Evolutionary conservation across 805 yeast genomes (phyloP), one percentile per base, ranked within the genome.

Genomic region (Candida vaughaniae): DNA sequence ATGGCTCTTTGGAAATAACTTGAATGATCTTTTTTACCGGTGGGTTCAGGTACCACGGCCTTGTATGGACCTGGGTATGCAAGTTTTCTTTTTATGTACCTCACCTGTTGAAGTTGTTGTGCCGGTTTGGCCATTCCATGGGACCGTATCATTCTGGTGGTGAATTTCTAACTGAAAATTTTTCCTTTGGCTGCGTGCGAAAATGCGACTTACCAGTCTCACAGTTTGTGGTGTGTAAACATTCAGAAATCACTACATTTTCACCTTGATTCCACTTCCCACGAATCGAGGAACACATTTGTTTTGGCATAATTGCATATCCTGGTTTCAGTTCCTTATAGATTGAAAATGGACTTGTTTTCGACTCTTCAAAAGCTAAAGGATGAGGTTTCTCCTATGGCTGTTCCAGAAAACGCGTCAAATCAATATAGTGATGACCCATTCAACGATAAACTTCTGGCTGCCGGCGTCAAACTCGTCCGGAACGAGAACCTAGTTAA

Each of bases 1-100:
- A 88, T 67, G 26, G 79, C 78, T 56, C 77, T 71, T 51, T 76
- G 77, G 55, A 83, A 69, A 41, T 74, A 76, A 6, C 85, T 72
- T 8, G 66, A 45, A 39, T 66, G 73, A 51, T 66, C 73, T 44
- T 66, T 66, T 46, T 64, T 62, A 15, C 56, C 52, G 19, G 56
- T 48, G 35, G 51, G 49, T 10, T 56, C 61, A n/a, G 58, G 63
- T 25, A 53, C 52, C 35, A 56, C 52, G 9, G 64, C 60, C 23
- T 46, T 50, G 47, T 66, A 66, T 22, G 46, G 39, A 39, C 36
- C 45, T 2, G 71, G 70, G 42, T 61, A 62, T 19, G 66, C 71
- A 27, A 58, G 54, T 36, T 42, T 51, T 38, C 69, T 38, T 22
- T 46, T 46, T 6, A 28, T 10, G n/a, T 18, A 12, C 14, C 45